Percentiles rank a stretch among this genome's conserved stretches.
These are phyloP conservation scores for Thymus quinquecostatus DNA, from an alignment of 257 asterid species.

Conservation along the genomic window DNA sequence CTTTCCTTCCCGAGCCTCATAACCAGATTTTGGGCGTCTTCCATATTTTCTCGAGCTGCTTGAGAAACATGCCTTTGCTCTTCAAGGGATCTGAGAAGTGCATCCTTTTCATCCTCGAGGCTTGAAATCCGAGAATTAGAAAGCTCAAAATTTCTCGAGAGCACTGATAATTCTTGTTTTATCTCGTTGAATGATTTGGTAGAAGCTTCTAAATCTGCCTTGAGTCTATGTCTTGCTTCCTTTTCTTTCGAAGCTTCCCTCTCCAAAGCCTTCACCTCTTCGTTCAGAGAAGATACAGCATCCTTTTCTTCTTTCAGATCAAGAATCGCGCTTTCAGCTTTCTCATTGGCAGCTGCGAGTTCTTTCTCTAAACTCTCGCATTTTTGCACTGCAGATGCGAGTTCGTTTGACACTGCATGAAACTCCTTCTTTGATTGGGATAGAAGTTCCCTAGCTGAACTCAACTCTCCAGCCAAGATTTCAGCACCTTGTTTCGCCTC, in stretches of 20 bases:
- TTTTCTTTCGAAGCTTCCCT: constrained; percentile 43
- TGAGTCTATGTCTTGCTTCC: constrained; percentile 55
- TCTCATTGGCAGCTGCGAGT: constrained; percentile 52
- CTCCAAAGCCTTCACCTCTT: constrained; percentile 56
- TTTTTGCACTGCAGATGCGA: constrained; percentile 43
- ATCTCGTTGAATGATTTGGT: constrained; percentile 62
- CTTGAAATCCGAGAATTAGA: constrained; percentile 54
- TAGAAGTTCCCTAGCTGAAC: constrained; percentile 50
- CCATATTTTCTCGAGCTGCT: too few species aligned
- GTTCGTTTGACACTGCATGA: constrained; percentile 42
- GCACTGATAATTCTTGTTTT: constrained; percentile 45
- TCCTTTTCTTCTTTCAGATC: constrained; percentile 60
- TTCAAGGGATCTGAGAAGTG: constrained; percentile 93
- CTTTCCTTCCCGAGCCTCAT: too few species aligned
- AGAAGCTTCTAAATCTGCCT: constrained; percentile 59
- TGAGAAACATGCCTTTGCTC: too few species aligned
- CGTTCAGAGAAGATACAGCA: constrained; percentile 42
- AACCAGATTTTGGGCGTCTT: too few species aligned
- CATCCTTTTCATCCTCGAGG: constrained; percentile 66
- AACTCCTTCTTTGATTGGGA: constrained; percentile 50
- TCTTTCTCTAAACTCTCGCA: constrained; percentile 54
- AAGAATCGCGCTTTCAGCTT: constrained; percentile 46
- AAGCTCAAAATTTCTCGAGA: constrained; percentile 56
- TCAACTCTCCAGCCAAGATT: constrained; percentile 50
- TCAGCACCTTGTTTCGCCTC: constrained; percentile 51